Evolutionary conservation across 2,329 filamentous ascomycete species (phyloP), one percentile per base, ranked within the genome.

Genomic region (Pleomassaria siparia): DNA sequence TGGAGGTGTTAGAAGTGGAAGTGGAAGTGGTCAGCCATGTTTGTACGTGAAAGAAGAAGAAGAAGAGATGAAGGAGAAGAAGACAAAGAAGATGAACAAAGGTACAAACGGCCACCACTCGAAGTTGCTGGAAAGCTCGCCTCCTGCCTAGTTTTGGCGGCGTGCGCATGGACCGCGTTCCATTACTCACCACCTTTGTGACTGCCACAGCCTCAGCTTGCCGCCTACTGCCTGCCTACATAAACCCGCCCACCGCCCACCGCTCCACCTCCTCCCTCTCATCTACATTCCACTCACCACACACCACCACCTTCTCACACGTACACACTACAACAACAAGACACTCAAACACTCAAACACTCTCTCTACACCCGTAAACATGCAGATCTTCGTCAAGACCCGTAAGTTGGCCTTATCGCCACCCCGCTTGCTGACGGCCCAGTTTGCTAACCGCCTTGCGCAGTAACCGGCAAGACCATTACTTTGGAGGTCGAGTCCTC

Each of bases 371-470:
- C 53, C 16, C 69, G 71, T 59, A 75, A 85, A 60, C 74, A 95
- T 96, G 91, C 91, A 96, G 83, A 96, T 96, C 82, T 96, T 96
- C 76, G 91, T 96, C 68, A 96, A 96, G 86, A 96, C 91, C 64
- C 83, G 87, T 90, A 80, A 82, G 87, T 86, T 65, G n/a, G 28
- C 54, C 58, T 61, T 66, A 63, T 56, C 60, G 58, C 59, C 62
- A 53, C 56, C n/a, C 9, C 55, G 44, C 51, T 56, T 48, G 48
- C 47, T 46, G 50, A 58, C 43, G 50, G 53, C 29, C 30, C 50
- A 42, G 29, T 40, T 33, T 46, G 66, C 74, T 74, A 62, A 73
- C 67, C 56, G 33, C 22, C 40, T 13, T 36, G 36, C 43, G 43
- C 66, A 83, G 80, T 85, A 44, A 86, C 83, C 54, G 82, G 82